A percentile compares a stretch with the other conserved stretches of the same genome.
These are phyloP conservation scores for Cyclospora cayetanensis DNA, from an alignment of 169 alveolate genomes.

Conservation along the genomic window DNA sequence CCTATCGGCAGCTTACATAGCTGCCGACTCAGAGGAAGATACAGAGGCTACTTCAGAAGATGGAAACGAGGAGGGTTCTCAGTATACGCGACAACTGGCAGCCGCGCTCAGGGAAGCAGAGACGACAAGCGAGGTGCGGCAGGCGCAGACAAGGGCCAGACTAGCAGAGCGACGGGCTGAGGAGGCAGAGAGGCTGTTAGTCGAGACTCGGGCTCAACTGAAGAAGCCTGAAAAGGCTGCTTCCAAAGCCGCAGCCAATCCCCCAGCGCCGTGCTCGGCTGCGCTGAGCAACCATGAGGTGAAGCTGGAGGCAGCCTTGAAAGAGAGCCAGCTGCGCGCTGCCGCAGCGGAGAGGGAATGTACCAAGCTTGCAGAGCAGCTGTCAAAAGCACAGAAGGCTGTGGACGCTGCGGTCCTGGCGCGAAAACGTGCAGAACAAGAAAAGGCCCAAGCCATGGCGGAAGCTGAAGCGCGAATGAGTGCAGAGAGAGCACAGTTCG, in stretches of 20 bases:
- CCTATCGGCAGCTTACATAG: conserved; percentile 24
- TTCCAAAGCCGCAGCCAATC: background rate
- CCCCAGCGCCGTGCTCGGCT: background rate
- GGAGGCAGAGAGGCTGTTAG: conserved; percentile 1
- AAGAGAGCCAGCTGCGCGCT: conserved; percentile 10
- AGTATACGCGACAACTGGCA: background rate
- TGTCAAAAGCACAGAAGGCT: background rate
- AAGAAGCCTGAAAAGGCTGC: background rate
- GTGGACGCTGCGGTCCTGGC: background rate
- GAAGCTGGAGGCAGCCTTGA: conserved; percentile 6
- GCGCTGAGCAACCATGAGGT: too few relatives aligned
- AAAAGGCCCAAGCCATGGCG: background rate
- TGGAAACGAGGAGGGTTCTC: background rate
- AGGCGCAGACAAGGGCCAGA: conserved; percentile 14
- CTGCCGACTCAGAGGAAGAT: conserved; percentile 43
- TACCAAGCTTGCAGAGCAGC: background rate
- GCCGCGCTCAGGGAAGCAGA: conserved; percentile 57
- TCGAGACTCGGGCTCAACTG: background rate
- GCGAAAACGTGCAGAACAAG: background rate
- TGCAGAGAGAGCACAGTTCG: background rate
- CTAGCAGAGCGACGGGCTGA: conserved; percentile 54
- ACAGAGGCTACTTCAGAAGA: conserved; percentile 29
- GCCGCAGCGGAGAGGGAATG: conserved; percentile 36
- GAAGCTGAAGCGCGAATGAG: conserved; percentile 18
- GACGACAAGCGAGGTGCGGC: conserved; percentile 48